Conservation (phyloP, 2,329 filamentous ascomycete genomes). For the Leptographium radiaticola region DNA sequence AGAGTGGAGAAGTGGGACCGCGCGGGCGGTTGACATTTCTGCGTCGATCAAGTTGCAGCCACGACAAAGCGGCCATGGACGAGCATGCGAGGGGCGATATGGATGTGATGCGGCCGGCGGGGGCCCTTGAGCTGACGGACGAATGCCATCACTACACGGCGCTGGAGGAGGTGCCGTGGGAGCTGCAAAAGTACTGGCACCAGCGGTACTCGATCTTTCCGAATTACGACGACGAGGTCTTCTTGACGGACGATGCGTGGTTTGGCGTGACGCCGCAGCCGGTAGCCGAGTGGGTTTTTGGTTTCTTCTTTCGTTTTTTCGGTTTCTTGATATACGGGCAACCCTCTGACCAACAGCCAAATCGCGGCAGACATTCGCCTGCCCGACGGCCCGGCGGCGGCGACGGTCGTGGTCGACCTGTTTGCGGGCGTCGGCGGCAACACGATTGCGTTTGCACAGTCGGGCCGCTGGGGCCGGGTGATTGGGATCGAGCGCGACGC, state of each 20-base stretch:
- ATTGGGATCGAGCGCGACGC: slow-evolving; percentile 82
- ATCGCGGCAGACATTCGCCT: slow-evolving; percentile 61
- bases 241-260: slow-evolving; percentile 89
- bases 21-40: not conserved
- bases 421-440: slow-evolving; percentile 93
- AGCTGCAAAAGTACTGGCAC: slow-evolving; percentile 86
- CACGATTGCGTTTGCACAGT: slow-evolving; percentile 82
- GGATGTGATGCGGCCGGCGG: slow-evolving; percentile 18
- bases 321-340: too few relatives aligned
- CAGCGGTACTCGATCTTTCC: slow-evolving; percentile 83
- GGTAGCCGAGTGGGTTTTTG: slow-evolving; percentile 56
- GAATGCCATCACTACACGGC: slow-evolving; percentile 64
- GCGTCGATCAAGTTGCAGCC: not conserved
- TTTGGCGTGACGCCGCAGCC: slow-evolving; percentile 94
- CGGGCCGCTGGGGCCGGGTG: slow-evolving; percentile 65
- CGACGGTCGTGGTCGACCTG: slow-evolving; percentile 65
- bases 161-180: slow-evolving; percentile 59
- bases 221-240: slow-evolving; percentile 74
- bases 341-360: slow-evolving; percentile 39
- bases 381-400: slow-evolving; percentile 21
- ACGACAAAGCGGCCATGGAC: too few relatives aligned
- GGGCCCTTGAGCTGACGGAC: slow-evolving; percentile 39
- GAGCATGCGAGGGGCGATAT: not conserved
- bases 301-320: not conserved
- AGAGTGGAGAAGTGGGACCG: not conserved